These are phyloP conservation scores for Pythium brachiatum DNA, from an alignment of 352 stramenopile genomes.

Conservation along the genomic window DNA sequence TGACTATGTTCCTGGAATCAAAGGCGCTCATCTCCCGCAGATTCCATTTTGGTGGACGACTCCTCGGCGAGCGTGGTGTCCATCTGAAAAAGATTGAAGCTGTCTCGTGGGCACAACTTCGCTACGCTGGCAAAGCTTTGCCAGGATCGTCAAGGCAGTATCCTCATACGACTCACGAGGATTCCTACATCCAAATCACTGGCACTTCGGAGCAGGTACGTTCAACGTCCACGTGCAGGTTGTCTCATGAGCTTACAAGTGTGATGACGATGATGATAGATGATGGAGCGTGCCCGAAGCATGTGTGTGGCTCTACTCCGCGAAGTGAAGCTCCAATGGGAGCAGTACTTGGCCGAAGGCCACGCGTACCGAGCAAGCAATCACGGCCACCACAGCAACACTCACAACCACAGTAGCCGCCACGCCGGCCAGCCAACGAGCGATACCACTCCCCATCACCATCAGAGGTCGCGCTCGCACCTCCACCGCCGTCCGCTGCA, in stretches of 20 bases:
- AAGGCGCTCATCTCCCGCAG: slow-evolving; percentile 47
- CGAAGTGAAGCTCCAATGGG: slow-evolving; percentile 57
- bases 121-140: slow-evolving; percentile 46
- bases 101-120: slow-evolving; percentile 50
- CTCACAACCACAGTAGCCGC: neutral
- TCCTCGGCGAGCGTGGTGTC: slow-evolving; percentile 61
- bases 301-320: slow-evolving; percentile 46
- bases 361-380: neutral
- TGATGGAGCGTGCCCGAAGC: slow-evolving; percentile 32
- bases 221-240: slow-evolving; percentile 9
- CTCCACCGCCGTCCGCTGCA: slow-evolving; percentile 21
- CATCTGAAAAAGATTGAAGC: slow-evolving; percentile 62
- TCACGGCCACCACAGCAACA: neutral
- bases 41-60: slow-evolving; percentile 63
- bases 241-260: neutral
- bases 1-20: slow-evolving; percentile 1
- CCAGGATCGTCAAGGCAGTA: slow-evolving; percentile 24
- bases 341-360: slow-evolving; percentile 31
- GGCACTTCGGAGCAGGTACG: slow-evolving; percentile 49
- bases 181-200: slow-evolving; percentile 50
- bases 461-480: slow-evolving; percentile 9
- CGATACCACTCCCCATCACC: slow-evolving; percentile 9
- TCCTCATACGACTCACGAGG: slow-evolving; percentile 23
- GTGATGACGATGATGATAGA: slow-evolving; percentile 30
- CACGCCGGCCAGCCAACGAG: slow-evolving; percentile 14